These are phyloP conservation scores for Erythrophleum ivorense DNA, from an alignment of 331 rosid species.

Conservation along the genomic window DNA sequence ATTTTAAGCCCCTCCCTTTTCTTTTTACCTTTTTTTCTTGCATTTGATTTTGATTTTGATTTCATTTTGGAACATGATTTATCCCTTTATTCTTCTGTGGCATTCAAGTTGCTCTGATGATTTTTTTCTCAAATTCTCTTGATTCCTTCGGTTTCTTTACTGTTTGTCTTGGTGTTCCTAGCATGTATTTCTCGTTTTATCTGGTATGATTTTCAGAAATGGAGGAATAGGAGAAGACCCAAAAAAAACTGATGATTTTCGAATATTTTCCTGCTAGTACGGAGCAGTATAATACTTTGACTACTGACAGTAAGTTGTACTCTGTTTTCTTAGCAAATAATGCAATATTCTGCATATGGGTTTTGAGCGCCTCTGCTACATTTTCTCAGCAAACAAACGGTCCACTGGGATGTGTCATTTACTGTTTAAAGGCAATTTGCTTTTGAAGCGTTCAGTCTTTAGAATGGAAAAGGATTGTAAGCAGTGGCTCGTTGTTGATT, in stretches of 20 bases:
- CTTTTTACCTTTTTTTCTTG: not conserved
- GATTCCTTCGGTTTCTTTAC: not conserved
- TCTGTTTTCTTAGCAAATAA: not conserved
- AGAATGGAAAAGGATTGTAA: not conserved
- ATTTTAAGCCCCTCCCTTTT: not conserved
- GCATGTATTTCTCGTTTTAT: slow-evolving; percentile 41
- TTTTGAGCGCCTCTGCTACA: slow-evolving; percentile 20
- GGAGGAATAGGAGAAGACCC: slow-evolving; percentile 14
- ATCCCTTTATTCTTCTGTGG: not conserved
- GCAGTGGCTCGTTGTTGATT: slow-evolving; percentile 1
- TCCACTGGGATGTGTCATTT: not conserved
- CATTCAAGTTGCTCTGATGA: not conserved
- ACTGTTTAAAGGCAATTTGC: slow-evolving; percentile 2
- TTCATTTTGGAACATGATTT: not conserved
- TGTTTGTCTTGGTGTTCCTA: not conserved
- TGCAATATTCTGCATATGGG: slow-evolving; percentile 1
- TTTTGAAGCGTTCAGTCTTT: not conserved
- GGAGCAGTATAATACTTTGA: not conserved
- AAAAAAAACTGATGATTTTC: not conserved
- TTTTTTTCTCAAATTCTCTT: not conserved
- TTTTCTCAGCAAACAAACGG: slow-evolving; percentile 40
- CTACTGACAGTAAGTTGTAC: not conserved
- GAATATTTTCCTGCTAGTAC: not conserved
- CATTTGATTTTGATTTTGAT: not conserved
- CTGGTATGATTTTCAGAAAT: not conserved